Conservation (phyloP, 192 early-diverging fungal genomes). For the Coemansia sp. region DNA sequence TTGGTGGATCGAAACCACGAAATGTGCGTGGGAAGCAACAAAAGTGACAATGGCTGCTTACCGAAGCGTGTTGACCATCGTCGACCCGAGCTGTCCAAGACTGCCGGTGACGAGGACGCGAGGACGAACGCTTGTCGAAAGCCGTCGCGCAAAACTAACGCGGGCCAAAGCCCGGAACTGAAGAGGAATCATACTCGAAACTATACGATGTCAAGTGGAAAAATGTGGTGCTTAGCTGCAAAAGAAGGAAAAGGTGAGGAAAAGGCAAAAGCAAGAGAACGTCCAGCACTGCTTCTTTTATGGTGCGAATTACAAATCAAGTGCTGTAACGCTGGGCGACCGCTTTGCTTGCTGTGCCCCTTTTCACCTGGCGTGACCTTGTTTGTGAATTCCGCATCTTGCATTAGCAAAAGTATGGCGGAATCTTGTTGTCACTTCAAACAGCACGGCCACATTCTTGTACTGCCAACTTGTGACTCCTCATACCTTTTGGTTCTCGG, state of each 20-base stretch:
- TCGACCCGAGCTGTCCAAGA: conserved; percentile 66
- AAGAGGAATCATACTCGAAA: neutral
- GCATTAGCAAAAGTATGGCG: neutral
- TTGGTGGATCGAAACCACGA: neutral
- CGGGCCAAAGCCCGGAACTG: neutral
- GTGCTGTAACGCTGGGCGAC: neutral
- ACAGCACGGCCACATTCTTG: neutral
- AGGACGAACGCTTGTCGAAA: conserved; percentile 26
- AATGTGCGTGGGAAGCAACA: neutral
- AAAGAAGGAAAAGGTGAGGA: neutral
- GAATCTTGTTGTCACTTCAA: neutral
- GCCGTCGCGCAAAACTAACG: conserved; percentile 21
- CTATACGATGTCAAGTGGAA: neutral
- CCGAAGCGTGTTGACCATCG: conserved; percentile 61
- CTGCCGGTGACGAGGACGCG: conserved; percentile 64
- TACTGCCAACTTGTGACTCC: neutral
- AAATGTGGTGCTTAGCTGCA: neutral
- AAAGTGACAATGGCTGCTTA: conserved; percentile 13
- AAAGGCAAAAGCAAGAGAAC: neutral
- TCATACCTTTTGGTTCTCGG: neutral
- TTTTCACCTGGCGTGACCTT: neutral
- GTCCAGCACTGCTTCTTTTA: neutral
- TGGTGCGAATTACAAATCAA: neutral
- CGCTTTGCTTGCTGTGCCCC: neutral
- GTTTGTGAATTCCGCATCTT: neutral